phyloP scores from a whole-genome alignment of 805 yeast genomes.

The Sugiyamaella americana region DNA sequence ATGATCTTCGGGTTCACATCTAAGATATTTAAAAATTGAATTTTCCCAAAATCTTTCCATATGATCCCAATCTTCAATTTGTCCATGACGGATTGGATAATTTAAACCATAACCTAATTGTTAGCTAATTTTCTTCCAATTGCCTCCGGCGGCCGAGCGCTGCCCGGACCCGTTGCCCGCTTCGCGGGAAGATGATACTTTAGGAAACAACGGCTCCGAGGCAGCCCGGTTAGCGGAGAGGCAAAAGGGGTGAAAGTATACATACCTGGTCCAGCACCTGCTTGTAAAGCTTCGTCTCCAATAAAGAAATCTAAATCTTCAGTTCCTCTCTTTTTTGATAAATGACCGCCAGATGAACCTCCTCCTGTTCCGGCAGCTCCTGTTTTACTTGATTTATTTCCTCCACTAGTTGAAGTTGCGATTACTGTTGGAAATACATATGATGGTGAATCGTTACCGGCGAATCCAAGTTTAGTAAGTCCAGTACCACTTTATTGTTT shows the following conservation, averaged over 20 bases:
- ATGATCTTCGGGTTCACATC: constrained; percentile 99
- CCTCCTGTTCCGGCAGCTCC: constrained; percentile 27
- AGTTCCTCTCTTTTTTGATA: constrained; percentile 74
- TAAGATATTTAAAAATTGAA: constrained; percentile 88
- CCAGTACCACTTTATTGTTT: constrained; percentile 80
- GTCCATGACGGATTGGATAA: constrained; percentile 96
- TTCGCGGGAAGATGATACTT: not conserved
- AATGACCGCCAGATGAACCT: constrained; percentile 33
- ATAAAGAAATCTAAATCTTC: constrained; percentile 91
- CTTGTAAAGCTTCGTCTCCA: constrained; percentile 90
- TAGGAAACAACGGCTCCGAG: not conserved
- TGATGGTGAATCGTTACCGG: constrained; percentile 97
- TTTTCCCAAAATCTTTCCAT: constrained; percentile 99
- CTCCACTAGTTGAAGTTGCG: constrained; percentile 47
- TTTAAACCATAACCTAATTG: constrained; percentile 60
- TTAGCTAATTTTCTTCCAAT: not conserved
- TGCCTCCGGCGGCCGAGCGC: not conserved
- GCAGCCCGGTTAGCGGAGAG: too few relatives aligned
- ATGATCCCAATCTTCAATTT: constrained; percentile 98
- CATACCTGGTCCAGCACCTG: constrained; percentile 73
- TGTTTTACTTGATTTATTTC: constrained; percentile 36
- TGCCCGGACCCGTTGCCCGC: not conserved
- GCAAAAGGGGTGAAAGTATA: too few relatives aligned
- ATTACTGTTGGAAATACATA: constrained; percentile 97
- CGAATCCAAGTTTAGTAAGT: constrained; percentile 92